Evolutionary conservation across 495 filamentous ascomycete species (phyloP).

Genomic region (Penicillium flavigenum): DNA sequence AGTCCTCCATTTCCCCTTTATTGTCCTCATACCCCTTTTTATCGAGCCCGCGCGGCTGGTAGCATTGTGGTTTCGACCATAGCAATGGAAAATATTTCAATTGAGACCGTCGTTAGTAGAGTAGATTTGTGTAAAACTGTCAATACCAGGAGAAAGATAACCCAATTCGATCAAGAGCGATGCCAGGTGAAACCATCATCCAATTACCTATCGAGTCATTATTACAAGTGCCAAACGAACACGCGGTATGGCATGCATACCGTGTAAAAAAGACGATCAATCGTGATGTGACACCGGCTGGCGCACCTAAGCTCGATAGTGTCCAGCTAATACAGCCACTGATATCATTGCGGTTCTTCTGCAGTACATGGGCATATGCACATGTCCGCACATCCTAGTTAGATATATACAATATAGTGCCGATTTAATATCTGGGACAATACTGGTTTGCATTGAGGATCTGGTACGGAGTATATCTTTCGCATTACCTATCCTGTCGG

Average conservation of each 20-base stretch:
- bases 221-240: not conserved
- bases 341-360: constrained; percentile 4
- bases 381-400: not conserved
- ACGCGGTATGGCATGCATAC: not conserved
- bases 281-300: not conserved
- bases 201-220: not conserved
- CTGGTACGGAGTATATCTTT: not conserved
- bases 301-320: not conserved
- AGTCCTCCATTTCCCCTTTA: constrained; percentile 20
- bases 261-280: not conserved
- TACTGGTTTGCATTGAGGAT: not conserved
- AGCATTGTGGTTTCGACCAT: constrained; percentile 21
- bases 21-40: constrained; percentile 20
- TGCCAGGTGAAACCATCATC: not conserved
- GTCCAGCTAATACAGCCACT: not conserved
- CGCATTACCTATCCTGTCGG: not conserved
- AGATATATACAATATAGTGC: not conserved
- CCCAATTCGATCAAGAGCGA: not conserved
- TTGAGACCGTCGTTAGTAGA: not conserved
- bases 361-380: not conserved
- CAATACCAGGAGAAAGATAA: not conserved
- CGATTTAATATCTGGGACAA: not conserved
- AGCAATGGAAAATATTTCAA: constrained; percentile 18
- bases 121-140: not conserved
- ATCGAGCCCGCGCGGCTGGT: constrained; percentile 25